A percentile compares a stretch with the other conserved stretches of the same genome.
These are phyloP conservation scores for Monosporascus ibericus DNA, from an alignment of 2,329 filamentous ascomycete genomes.

Conservation along the genomic window DNA sequence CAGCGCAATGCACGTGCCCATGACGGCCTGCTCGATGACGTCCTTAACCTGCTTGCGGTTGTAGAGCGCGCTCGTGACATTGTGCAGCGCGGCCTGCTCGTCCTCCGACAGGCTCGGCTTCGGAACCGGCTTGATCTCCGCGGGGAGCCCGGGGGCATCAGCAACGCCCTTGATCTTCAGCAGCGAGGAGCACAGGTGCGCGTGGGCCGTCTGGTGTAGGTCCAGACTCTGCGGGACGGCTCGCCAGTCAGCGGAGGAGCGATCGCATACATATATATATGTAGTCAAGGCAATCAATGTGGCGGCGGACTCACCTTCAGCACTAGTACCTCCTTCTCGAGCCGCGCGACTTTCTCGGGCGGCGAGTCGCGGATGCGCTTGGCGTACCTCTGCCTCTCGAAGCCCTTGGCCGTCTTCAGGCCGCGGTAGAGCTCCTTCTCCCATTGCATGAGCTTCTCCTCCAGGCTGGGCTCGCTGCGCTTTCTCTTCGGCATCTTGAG, in stretches of 20 bases:
- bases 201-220: conserved; percentile 49
- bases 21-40: conserved; percentile 41
- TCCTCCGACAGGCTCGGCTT: conserved; percentile 48
- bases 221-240: conserved; percentile 43
- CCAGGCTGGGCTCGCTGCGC: conserved; percentile 45
- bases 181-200: conserved; percentile 49
- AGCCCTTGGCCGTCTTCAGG: conserved; percentile 66
- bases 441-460: conserved; percentile 46
- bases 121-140: conserved; percentile 40
- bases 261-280: background rate
- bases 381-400: conserved; percentile 71
- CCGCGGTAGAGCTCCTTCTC: conserved; percentile 58
- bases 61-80: conserved; percentile 53
- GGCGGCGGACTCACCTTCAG: conserved; percentile 40
- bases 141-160: conserved; percentile 43
- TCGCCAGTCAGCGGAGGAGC: conserved; percentile 2
- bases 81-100: conserved; percentile 46
- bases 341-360: conserved; percentile 46
- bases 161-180: conserved; percentile 48
- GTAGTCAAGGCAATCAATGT: background rate
- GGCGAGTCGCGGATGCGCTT: conserved; percentile 48
- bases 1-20: conserved; percentile 42
- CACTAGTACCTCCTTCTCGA: conserved; percentile 55
- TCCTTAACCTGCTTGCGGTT: conserved; percentile 46
- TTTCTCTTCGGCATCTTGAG: conserved; percentile 32